phyloP scores from a whole-genome alignment of 495 filamentous ascomycete genomes.

The Podospora pseudoanserina region DNA sequence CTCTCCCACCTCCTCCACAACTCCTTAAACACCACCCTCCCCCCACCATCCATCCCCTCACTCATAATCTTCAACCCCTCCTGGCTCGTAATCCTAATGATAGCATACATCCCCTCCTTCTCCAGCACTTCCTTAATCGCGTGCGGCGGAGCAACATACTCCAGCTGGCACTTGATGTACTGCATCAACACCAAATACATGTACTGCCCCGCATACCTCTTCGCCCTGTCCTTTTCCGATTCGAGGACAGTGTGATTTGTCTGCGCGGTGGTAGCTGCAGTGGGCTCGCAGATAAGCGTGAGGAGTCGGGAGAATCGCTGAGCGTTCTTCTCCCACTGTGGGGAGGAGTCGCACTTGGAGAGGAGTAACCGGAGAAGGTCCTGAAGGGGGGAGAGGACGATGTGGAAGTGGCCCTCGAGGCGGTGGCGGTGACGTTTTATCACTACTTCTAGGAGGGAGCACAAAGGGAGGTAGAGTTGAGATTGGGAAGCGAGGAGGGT shows the following conservation, averaged over 20 bases:
- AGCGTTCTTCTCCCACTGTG: slow-evolving; percentile 49
- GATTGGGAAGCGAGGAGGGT: slow-evolving; percentile 14
- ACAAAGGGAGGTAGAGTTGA: slow-evolving; percentile 50
- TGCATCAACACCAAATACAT: slow-evolving; percentile 67
- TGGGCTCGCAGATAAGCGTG: slow-evolving; percentile 74
- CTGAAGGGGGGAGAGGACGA: slow-evolving; percentile 61
- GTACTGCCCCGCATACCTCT: slow-evolving; percentile 69
- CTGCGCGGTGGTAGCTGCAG: slow-evolving; percentile 49
- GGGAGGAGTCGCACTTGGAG: slow-evolving; percentile 31
- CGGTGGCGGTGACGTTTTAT: slow-evolving; percentile 49
- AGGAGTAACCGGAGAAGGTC: slow-evolving; percentile 59
- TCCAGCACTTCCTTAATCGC: slow-evolving; percentile 66
- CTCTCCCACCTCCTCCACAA: slow-evolving; percentile 65
- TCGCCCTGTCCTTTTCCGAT: slow-evolving; percentile 72
- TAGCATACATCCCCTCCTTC: slow-evolving; percentile 62
- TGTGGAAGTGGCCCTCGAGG: slow-evolving; percentile 58
- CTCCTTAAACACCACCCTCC: slow-evolving; percentile 66
- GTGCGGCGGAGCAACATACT: slow-evolving; percentile 32
- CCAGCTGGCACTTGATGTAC: slow-evolving; percentile 66
- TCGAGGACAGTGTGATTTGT: slow-evolving; percentile 42
- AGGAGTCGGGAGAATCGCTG: slow-evolving; percentile 66
- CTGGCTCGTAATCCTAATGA: slow-evolving; percentile 62
- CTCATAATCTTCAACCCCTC: slow-evolving; percentile 65
- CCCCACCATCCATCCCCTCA: slow-evolving; percentile 63
- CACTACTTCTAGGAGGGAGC: slow-evolving; percentile 61